phyloP scores from a whole-genome alignment of 2,329 filamentous ascomycete species.

The Periconia sp. region DNA sequence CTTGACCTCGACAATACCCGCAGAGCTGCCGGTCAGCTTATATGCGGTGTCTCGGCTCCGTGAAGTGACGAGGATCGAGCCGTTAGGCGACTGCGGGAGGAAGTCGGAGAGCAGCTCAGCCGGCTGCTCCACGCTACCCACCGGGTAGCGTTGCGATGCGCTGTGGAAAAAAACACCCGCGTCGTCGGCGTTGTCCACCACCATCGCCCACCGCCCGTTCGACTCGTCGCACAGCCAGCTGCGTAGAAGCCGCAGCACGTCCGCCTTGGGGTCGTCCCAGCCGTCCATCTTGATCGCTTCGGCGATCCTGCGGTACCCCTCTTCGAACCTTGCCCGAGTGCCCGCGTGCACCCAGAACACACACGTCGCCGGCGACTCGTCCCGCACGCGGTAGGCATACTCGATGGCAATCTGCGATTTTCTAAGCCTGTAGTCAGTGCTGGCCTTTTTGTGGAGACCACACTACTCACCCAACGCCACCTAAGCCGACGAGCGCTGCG shows the following conservation, averaged over 20 bases:
- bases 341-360: slow-evolving; percentile 34
- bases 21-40: slow-evolving; percentile 12
- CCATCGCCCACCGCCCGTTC: slow-evolving; percentile 15
- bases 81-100: neutral
- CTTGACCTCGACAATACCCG: slow-evolving; percentile 13
- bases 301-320: slow-evolving; percentile 14
- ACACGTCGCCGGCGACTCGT: slow-evolving; percentile 17
- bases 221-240: slow-evolving; percentile 15
- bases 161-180: no score
- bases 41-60: slow-evolving; percentile 9
- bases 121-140: no score
- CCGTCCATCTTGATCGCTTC: slow-evolving; percentile 9
- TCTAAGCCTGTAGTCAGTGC: neutral
- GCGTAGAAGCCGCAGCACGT: slow-evolving; percentile 13
- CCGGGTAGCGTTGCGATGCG: no score
- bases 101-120: slow-evolving; percentile 5
- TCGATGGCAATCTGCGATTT: slow-evolving; percentile 23
- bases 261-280: slow-evolving; percentile 9
- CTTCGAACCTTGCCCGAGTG: slow-evolving; percentile 14
- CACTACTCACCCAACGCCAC: no score
- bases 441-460: neutral
- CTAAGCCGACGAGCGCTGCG: no score
- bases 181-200: slow-evolving; percentile 19
- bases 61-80: slow-evolving; percentile 12
- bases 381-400: slow-evolving; percentile 16